phyloP scores from a whole-genome alignment of 2,329 filamentous ascomycete genomes.

The Ophiostoma pallidulum region DNA sequence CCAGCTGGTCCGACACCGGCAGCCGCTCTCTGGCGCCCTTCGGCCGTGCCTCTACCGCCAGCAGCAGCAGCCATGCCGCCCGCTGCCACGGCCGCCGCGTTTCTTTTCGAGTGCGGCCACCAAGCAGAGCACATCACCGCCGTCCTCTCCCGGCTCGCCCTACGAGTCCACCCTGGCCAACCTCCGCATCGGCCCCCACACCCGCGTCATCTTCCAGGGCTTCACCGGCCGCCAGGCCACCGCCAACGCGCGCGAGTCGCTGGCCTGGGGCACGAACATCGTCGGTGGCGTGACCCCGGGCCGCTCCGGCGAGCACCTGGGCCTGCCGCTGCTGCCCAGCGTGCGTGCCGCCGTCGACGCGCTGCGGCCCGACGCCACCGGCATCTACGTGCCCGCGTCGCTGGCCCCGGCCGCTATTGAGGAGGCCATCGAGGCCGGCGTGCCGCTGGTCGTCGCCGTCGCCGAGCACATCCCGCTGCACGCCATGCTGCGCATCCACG shows the following conservation, averaged over 20 bases:
- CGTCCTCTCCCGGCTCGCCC: constrained; percentile 5
- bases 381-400: constrained; percentile 70
- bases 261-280: constrained; percentile 71
- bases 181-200: constrained; percentile 31
- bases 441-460: constrained; percentile 68
- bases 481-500: constrained; percentile 62
- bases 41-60: neutral
- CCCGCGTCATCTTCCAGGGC: constrained; percentile 33
- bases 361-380: constrained; percentile 66
- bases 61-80: neutral
- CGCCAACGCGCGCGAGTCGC: constrained; percentile 64
- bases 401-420: constrained; percentile 65
- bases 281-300: constrained; percentile 70
- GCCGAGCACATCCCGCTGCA: constrained; percentile 73
- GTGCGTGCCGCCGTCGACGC: constrained; percentile 59
- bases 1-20: constrained; percentile 1
- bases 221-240: constrained; percentile 50
- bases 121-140: neutral
- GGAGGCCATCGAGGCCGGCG: constrained; percentile 70
- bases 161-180: constrained; percentile 28
- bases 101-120: neutral
- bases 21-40: too few species aligned
- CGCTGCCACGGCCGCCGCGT: neutral
- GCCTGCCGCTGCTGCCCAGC: constrained; percentile 60
- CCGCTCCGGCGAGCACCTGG: constrained; percentile 43